Base-by-base conservation (phyloP, 1,284 basidiomycete species). In the Sparassis latifolia region DNA sequence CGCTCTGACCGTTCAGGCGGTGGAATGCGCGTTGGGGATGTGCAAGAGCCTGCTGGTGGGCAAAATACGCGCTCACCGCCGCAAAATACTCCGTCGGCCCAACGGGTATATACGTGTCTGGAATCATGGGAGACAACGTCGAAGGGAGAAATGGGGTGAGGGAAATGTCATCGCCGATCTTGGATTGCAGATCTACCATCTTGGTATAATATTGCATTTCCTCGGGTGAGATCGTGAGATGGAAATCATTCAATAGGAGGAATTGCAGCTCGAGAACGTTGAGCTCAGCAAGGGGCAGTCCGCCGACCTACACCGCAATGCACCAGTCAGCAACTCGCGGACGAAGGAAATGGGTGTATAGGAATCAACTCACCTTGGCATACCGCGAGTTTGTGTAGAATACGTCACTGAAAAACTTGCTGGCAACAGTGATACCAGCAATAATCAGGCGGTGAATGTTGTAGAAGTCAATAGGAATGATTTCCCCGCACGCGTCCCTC, bases 361-460 rank as follows among this genome's bases (percentile, higher is more conserved):
- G 20, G 20, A 20, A 20, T 41, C 10, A 49, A 74, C 84, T 48
- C 55, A 95, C 94, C 82, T 98, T 99, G 52, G 96, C 96, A 66
- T 99, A 99, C 37, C 96, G 79, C 32, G 95, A 97, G 64, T 99
- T 99, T n/a, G 96, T 98, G 71, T 99, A 98, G 64, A 99, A 99
- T 7, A 99, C 94, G 67, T 99, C 96, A 53, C 89, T 93, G 68
- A 98, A 98, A 68, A 99, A 99, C 69, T 99, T 99, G 75, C 90
- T 94, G 20, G 96, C 95, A 6, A 99, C 96, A 2, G 96, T 98
- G 30, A 99, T 89, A 3, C 96, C 96, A 1, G 96, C 95, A 58
- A 99, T 98, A 62, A 99, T 90, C 43, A 99, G 39, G 74, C 69
- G 81, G 69, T 99, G 96, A 30, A 99, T 89, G 64, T 99, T 99